Conservation (phyloP, 306 rosid species). For the Medicago ruthenica region DNA sequence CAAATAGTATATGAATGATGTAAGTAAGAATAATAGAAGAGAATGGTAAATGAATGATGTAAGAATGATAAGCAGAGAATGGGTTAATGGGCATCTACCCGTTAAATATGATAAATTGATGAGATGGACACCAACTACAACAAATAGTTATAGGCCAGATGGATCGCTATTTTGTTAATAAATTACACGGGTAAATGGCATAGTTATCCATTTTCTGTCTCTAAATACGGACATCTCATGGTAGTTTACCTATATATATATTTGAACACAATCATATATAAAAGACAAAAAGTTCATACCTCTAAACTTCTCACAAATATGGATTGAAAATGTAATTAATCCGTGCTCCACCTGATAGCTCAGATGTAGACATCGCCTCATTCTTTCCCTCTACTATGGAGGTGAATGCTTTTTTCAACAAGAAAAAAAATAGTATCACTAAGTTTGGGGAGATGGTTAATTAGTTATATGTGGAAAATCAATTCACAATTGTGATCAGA, state of each 20-base stretch:
- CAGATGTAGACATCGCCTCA: slow-evolving; percentile 88
- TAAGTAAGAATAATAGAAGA: slow-evolving; percentile 8
- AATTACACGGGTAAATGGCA: background rate
- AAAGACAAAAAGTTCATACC: slow-evolving; percentile 53
- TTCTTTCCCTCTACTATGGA: slow-evolving; percentile 93
- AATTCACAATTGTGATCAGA: slow-evolving; percentile 6
- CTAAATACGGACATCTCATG: slow-evolving; percentile 26
- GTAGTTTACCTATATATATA: background rate
- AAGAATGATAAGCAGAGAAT: slow-evolving; percentile 10
- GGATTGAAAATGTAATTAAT: slow-evolving; percentile 91
- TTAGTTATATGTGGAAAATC: slow-evolving; percentile 19
- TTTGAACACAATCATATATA: background rate
- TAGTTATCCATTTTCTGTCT: background rate
- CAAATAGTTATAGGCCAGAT: slow-evolving; percentile 16
- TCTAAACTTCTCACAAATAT: slow-evolving; percentile 88
- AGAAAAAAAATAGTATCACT: slow-evolving; percentile 17
- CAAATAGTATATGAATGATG: slow-evolving; percentile 2
- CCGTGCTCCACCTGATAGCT: slow-evolving; percentile 93
- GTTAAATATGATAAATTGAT: slow-evolving; percentile 15
- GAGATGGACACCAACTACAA: slow-evolving; percentile 7
- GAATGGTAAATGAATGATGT: too few relatives aligned
- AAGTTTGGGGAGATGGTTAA: slow-evolving; percentile 28
- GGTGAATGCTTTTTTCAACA: slow-evolving; percentile 76
- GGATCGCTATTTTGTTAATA: slow-evolving; percentile 8
- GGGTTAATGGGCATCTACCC: slow-evolving; percentile 2